Percentiles rank a stretch among this genome's conserved stretches.
phyloP scores from a whole-genome alignment of 2,329 filamentous ascomycete genomes.

The Pseudogymnoascus sp. region DNA sequence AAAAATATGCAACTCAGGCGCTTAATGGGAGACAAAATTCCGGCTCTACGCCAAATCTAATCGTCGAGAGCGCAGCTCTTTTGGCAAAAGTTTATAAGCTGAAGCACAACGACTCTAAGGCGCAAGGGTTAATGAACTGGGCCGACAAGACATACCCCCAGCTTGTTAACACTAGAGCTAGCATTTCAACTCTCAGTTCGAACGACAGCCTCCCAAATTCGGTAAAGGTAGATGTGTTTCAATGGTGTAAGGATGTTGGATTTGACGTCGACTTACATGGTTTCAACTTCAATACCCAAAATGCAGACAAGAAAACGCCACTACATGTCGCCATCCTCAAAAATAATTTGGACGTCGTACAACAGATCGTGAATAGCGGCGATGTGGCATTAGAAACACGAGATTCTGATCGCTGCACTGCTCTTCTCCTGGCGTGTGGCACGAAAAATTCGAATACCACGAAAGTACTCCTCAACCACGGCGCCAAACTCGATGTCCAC shows the following conservation, averaged over 20 bases:
- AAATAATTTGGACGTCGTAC: background rate
- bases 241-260: background rate
- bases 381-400: background rate
- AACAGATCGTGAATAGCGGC: background rate
- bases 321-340: background rate
- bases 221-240: background rate
- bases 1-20: background rate
- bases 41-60: background rate
- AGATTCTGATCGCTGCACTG: background rate
- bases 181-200: background rate
- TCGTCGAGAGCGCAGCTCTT: background rate
- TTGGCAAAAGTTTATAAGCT: background rate
- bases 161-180: background rate
- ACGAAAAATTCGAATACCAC: background rate
- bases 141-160: background rate
- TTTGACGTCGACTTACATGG: background rate
- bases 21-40: background rate
- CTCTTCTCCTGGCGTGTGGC: background rate
- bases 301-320: background rate
- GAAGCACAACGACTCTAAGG: background rate
- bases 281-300: background rate
- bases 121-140: background rate
- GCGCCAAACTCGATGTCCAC: background rate
- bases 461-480: background rate
- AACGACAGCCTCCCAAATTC: background rate